Evolutionary conservation across 805 yeast genomes (phyloP).

Genomic region (Priceomyces haplophilus): DNA sequence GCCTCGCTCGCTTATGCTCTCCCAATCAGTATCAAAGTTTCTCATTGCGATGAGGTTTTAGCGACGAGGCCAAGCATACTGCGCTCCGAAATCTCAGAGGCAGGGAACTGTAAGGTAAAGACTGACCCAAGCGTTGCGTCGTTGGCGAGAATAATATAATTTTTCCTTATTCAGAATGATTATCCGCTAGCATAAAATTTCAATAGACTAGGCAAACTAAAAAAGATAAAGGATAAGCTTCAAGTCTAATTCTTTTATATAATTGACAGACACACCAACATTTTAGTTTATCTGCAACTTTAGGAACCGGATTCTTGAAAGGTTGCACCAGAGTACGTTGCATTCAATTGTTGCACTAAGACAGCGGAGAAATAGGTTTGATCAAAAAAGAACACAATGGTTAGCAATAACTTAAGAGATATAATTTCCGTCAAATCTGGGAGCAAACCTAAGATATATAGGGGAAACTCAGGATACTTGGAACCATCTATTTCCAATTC

Average conservation of each 20-base stretch:
- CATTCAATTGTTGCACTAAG: background rate
- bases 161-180: too few relatives aligned
- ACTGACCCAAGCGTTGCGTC: too few relatives aligned
- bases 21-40: background rate
- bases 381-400: background rate
- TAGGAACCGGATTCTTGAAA: background rate
- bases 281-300: background rate
- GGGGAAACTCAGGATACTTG: conserved; percentile 23
- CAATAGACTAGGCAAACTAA: too few relatives aligned
- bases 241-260: background rate
- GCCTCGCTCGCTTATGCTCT: conserved; percentile 2
- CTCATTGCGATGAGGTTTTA: background rate
- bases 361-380: background rate
- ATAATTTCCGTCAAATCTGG: background rate
- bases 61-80: background rate
- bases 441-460: conserved; percentile 20
- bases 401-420: background rate
- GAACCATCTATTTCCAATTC: conserved; percentile 28
- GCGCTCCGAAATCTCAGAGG: background rate
- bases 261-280: background rate
- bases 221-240: background rate
- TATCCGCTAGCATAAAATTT: too few relatives aligned
- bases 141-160: too few relatives aligned
- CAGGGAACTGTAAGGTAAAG: too few relatives aligned
- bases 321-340: background rate